Evolutionary conservation across 208 protist species (phyloP).

Genomic region (Trypanosoma brucei): DNA sequence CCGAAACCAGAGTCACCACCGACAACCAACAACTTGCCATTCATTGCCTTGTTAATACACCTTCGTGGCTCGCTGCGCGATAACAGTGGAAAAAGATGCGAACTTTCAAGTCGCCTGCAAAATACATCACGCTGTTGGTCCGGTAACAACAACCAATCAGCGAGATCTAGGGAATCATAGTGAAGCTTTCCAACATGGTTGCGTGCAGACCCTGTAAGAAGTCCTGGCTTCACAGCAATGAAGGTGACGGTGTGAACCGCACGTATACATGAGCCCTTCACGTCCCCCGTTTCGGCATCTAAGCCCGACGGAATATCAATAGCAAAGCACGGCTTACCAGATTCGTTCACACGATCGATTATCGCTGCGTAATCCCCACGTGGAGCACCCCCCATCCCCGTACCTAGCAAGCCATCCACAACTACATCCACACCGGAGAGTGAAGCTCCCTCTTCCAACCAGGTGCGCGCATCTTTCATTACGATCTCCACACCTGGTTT

Average conservation of each 20-base stretch:
- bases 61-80: conserved; percentile 16
- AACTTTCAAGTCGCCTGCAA: conserved; percentile 40
- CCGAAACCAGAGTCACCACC: conserved; percentile 69
- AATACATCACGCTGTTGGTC: conserved; percentile 21
- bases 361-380: conserved; percentile 57
- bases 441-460: neutral
- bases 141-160: conserved; percentile 42
- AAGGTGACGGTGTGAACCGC: conserved; percentile 78
- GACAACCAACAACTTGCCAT: conserved; percentile 60
- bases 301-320: conserved; percentile 86
- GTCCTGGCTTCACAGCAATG: conserved; percentile 78
- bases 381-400: conserved; percentile 53
- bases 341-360: conserved; percentile 46
- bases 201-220: conserved; percentile 60
- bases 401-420: conserved; percentile 79
- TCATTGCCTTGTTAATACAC: conserved; percentile 61
- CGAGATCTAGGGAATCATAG: conserved; percentile 55
- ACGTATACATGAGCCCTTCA: conserved; percentile 47
- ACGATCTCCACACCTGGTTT: neutral
- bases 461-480: conserved; percentile 1
- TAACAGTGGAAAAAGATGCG: conserved; percentile 43
- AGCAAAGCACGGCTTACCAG: conserved; percentile 51
- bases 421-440: conserved; percentile 53
- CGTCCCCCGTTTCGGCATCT: conserved; percentile 72
- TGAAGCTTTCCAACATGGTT: conserved; percentile 67